A percentile compares a stretch with the other conserved stretches of the same genome.
phyloP scores from a whole-genome alignment of 2,329 filamentous ascomycete genomes.

The Byssochlamys sp. region DNA sequence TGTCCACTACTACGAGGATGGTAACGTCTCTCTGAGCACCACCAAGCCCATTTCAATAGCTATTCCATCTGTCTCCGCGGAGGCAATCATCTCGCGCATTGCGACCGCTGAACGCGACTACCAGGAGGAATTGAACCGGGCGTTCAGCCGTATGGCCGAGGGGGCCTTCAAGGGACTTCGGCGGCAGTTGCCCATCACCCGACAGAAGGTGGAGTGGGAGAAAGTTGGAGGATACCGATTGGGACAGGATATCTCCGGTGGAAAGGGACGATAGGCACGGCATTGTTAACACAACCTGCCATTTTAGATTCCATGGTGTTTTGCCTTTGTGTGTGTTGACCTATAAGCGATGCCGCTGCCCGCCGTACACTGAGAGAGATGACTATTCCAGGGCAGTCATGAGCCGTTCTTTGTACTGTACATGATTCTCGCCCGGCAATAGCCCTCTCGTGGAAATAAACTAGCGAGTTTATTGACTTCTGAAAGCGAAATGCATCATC shows the following conservation, averaged over 20 bases:
- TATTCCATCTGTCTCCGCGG: constrained; percentile 53
- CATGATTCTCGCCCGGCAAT: neutral
- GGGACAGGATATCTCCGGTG: constrained; percentile 68
- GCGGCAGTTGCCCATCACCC: constrained; percentile 86
- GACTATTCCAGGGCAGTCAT: neutral
- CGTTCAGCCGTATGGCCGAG: constrained; percentile 80
- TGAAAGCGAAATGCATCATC: neutral
- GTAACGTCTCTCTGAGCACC: constrained; percentile 89
- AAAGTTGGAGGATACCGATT: constrained; percentile 88
- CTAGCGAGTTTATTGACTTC: neutral
- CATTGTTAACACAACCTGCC: neutral
- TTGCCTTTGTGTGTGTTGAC: neutral
- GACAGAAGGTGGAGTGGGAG: constrained; percentile 99
- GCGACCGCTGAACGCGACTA: constrained; percentile 77
- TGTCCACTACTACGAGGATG: constrained; percentile 98
- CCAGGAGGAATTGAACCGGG: constrained; percentile 88
- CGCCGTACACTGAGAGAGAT: neutral
- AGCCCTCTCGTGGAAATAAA: neutral
- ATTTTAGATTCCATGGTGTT: neutral
- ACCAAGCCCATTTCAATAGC: constrained; percentile 61
- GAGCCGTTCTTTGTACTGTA: neutral
- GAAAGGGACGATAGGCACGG: constrained; percentile 34
- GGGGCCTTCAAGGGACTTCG: constrained; percentile 89
- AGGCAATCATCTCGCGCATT: constrained; percentile 69
- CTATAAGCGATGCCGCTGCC: neutral